Evolutionary conservation across 768 basidiomycete species (phyloP), one percentile per base, ranked within the genome.

Genomic region (Lentinus brumalis): DNA sequence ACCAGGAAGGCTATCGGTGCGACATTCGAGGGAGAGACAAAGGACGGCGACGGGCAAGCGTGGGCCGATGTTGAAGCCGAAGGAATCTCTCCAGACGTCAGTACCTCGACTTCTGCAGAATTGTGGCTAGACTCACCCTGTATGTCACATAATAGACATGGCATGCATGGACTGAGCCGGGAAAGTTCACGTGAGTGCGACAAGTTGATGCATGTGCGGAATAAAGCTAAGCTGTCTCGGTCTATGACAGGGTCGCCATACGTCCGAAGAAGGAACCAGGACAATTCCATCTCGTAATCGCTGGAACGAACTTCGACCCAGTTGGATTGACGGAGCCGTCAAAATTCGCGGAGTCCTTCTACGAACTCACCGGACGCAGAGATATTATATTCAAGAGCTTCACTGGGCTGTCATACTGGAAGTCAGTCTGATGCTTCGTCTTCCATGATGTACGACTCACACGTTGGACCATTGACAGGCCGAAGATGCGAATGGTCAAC

Each of bases 401-500:
- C n/a, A 45, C 39, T 0, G 5, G 51, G 69, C 7, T 68, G 65
- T 63, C 9, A 63, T 53, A 71, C 69, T 18, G 64, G 69, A 16
- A 77, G 69, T 56, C 60, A 70, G 76, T 75, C 9, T 57, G 6
- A 10, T 10, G 14, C n/a, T n/a, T 14, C 4, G n/a, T 12, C 4
- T 14, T 42, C 11, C 41, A 42, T 12, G 5, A 12, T 42, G 6
- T 4, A 14, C 2, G 41, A 5, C 41, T 42, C 14, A 14, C 41
- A 14, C 14, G n/a, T n/a, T 42, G 44, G 9, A 4, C 9, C 29
- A 18, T 12, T 14, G 29, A 46, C 21, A 79, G 82, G 35, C 76
- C 81, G 1, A 82, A 82, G 66, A 76, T 83, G 35, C 74, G 83
- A 9, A 80, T 83, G 79, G 78, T 76, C 0, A 65, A 82, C 45